These are phyloP conservation scores for Neurospora africana DNA, from an alignment of 495 filamentous ascomycete genomes.

Conservation along the genomic window DNA sequence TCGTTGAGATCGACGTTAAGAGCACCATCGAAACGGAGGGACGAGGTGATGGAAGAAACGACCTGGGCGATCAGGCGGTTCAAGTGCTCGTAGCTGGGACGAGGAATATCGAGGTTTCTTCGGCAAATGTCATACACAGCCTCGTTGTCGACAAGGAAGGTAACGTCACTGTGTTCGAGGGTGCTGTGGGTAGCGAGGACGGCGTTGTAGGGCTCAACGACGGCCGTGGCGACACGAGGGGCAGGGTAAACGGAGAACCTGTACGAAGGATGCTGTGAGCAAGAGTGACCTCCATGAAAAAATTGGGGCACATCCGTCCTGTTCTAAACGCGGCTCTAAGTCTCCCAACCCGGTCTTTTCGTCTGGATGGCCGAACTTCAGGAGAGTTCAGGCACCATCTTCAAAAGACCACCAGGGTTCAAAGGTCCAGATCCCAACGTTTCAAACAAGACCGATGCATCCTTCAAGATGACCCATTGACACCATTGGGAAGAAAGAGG, in stretches of 20 bases:
- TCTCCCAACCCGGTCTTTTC: neutral
- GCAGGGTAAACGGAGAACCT: conserved; percentile 76
- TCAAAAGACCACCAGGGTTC: neutral
- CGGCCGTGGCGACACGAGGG: conserved; percentile 73
- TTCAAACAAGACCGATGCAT: neutral
- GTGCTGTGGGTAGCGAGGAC: conserved; percentile 88
- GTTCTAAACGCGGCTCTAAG: neutral
- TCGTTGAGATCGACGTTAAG: conserved; percentile 90
- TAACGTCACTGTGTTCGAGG: conserved; percentile 88
- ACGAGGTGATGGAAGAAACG: conserved; percentile 84
- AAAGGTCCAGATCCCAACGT: neutral
- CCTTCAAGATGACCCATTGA: neutral
- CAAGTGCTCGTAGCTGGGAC: conserved; percentile 76
- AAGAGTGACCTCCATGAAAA: neutral
- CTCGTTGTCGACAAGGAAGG: conserved; percentile 88
- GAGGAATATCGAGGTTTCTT: conserved; percentile 78
- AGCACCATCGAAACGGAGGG: conserved; percentile 80
- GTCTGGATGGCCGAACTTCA: neutral
- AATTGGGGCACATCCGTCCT: neutral
- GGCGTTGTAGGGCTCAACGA: conserved; percentile 90
- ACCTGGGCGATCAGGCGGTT: conserved; percentile 89
- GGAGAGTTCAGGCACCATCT: neutral
- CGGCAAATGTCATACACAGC: conserved; percentile 90
- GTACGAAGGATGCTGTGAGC: neutral
- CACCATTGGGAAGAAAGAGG: neutral